Base-by-base conservation (phyloP, 2,329 filamentous ascomycete species). In the Aspergillus tubingensis region DNA sequence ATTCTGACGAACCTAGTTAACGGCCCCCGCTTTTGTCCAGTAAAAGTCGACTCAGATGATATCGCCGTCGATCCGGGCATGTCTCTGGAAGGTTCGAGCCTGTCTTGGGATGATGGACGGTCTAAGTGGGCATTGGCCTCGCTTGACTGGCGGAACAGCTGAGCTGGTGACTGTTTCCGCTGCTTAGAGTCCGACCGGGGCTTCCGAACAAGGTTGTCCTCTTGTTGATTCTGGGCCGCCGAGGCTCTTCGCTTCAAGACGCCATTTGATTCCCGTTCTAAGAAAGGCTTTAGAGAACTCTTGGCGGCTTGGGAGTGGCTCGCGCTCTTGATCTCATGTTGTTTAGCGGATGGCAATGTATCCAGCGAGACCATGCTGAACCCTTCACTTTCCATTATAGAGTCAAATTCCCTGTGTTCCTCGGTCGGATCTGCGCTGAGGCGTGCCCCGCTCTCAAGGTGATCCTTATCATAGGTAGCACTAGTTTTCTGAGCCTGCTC, bases 301-400 rank as follows among this genome's bases (percentile, higher is more conserved):
- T 74, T 70, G 13, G 62, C 65, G 13, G 67, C 62, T 30, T 71
- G 68, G 13, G 70, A 63, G 43, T 73, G 71, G 17, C 68, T 72
- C 32, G 25, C n/a, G 7, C 10, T 44, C 23, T 73, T 76, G 39
- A 77, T 71, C 2, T 74, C 68, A 59, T 78, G 74, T 63, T 81
- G 77, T 63, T 77, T 77, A 21, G 80, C 75, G 3, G 82, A 85
- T 5, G 81, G 81, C 21, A 85, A 70, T 3, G 82, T 82, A 59
- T 83, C 79, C 48, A 85, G 71, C 11, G 83, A 84, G 50, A 85
- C 82, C 81, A 85, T 84, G 59, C 82, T 85, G 62, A 85, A 85
- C 3, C 80, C 83, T 73, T 85, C 83, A 64, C 83, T 84, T 69
- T 85, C 83, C 63, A 85, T 76, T 19, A 85, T 82, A 1, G 83